phyloP scores from a whole-genome alignment of 257 asterid genomes.

The Fraxinus pennsylvanica region DNA sequence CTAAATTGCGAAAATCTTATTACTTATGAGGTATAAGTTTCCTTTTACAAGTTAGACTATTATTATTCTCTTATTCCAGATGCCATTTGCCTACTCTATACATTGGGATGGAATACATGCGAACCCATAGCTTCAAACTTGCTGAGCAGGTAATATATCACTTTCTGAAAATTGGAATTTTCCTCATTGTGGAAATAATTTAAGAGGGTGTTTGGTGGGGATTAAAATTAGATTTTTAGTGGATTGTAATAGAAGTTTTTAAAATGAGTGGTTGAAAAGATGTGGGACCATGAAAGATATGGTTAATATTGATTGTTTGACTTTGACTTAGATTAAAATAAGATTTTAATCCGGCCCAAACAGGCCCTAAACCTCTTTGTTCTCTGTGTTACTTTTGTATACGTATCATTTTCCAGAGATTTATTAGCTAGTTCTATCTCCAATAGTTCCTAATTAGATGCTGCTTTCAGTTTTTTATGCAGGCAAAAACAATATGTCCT shows the following conservation, averaged over 20 bases:
- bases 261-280: too few relatives aligned
- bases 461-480: slow-evolving; percentile 84
- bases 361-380: neutral
- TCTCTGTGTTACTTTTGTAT: slow-evolving; percentile 12
- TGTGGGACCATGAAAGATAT: too few relatives aligned
- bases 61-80: slow-evolving; percentile 56
- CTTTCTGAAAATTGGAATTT: slow-evolving; percentile 21
- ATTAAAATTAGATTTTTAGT: too few relatives aligned
- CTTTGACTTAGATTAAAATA: too few relatives aligned
- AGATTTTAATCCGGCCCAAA: too few relatives aligned
- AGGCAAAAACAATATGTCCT: slow-evolving; percentile 85
- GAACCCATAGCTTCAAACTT: slow-evolving; percentile 95
- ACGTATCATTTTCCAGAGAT: slow-evolving; percentile 17
- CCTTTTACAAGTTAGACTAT: slow-evolving; percentile 35
- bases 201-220: neutral
- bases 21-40: slow-evolving; percentile 17
- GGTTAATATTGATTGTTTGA: too few relatives aligned
- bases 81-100: slow-evolving; percentile 92
- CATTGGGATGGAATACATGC: slow-evolving; percentile 99
- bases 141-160: slow-evolving; percentile 81
- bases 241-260: too few relatives aligned
- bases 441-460: slow-evolving; percentile 25
- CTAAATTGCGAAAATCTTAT: slow-evolving; percentile 23
- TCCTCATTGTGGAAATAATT: slow-evolving; percentile 18
- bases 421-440: neutral